These are phyloP conservation scores for Fusarium stilboides DNA, from an alignment of 2,329 filamentous ascomycete genomes.

Conservation along the genomic window DNA sequence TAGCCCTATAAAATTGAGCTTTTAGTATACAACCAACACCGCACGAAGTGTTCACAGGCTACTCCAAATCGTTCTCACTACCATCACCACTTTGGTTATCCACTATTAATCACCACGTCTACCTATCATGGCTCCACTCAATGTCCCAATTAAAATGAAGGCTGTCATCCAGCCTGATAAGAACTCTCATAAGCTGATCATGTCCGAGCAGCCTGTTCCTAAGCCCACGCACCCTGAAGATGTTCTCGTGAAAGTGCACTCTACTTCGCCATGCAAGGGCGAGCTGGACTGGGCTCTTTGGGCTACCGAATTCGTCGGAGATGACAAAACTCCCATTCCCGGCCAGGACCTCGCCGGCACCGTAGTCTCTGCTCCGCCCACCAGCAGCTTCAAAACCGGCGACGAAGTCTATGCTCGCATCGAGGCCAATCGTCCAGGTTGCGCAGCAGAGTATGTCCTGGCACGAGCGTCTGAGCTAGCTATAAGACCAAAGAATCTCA, in stretches of 20 bases:
- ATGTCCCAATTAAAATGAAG: constrained; percentile 28
- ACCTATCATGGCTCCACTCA: constrained; percentile 12
- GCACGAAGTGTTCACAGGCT: too few species aligned
- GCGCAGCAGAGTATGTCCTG: constrained; percentile 24
- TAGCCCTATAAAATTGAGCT: too few species aligned
- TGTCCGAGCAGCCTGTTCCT: constrained; percentile 35
- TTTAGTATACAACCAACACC: too few species aligned
- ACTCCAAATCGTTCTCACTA: too few species aligned
- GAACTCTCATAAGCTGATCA: constrained; percentile 29
- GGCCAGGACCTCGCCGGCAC: constrained; percentile 58
- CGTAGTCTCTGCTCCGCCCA: constrained; percentile 51
- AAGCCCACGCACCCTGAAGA: constrained; percentile 43
- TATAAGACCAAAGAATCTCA: constrained; percentile 52
- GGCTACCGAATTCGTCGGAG: constrained; percentile 41
- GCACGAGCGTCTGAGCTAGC: constrained; percentile 52
- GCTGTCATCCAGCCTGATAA: constrained; percentile 35
- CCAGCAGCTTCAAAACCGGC: constrained; percentile 43
- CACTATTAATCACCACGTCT: too few species aligned
- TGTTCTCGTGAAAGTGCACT: constrained; percentile 53
- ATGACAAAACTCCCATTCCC: constrained; percentile 48
- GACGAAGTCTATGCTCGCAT: constrained; percentile 39
- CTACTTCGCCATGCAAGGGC: constrained; percentile 53
- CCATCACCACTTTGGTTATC: too few species aligned
- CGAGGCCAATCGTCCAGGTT: constrained; percentile 28
- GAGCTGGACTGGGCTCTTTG: constrained; percentile 53